Evolutionary conservation across 2,329 filamentous ascomycete genomes (phyloP).

Genomic region (Pyricularia sp.): DNA sequence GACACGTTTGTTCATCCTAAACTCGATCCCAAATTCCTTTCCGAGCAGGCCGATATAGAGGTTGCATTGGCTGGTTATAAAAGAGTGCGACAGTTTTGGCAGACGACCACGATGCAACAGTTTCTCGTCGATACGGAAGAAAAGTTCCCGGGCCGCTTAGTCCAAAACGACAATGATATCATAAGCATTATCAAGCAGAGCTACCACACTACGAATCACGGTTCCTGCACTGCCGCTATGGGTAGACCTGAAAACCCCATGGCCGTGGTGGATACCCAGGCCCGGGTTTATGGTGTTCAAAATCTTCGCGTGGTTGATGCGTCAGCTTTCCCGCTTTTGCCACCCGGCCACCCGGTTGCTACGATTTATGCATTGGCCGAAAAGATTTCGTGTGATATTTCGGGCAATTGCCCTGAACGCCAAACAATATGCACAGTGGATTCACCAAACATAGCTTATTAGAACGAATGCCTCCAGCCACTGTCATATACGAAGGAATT

Average conservation of each 20-base stretch:
- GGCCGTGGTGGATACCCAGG: conserved; percentile 11
- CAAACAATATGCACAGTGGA: neutral
- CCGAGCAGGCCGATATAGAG: neutral
- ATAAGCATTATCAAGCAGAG: neutral
- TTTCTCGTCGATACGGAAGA: neutral
- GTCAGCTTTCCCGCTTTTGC: conserved; percentile 8
- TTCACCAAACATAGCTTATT: neutral
- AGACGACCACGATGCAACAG: neutral
- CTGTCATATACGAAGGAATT: neutral
- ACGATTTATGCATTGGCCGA: conserved; percentile 15
- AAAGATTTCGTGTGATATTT: conserved; percentile 14
- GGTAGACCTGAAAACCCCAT: conserved; percentile 15
- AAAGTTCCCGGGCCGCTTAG: neutral
- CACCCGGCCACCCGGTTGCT: conserved; percentile 12
- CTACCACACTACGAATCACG: conserved; percentile 12
- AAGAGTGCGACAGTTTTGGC: neutral
- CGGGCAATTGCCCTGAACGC: neutral
- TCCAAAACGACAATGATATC: neutral
- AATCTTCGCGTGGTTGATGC: conserved; percentile 13
- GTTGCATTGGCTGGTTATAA: neutral
- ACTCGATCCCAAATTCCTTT: conserved; percentile 15
- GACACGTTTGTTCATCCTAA: conserved; percentile 14
- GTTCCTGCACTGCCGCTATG: conserved; percentile 21
- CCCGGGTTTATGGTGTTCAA: conserved; percentile 11
- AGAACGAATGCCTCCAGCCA: neutral